phyloP scores from a whole-genome alignment of 495 filamentous ascomycete species.

The Annulohypoxylon bovei region DNA sequence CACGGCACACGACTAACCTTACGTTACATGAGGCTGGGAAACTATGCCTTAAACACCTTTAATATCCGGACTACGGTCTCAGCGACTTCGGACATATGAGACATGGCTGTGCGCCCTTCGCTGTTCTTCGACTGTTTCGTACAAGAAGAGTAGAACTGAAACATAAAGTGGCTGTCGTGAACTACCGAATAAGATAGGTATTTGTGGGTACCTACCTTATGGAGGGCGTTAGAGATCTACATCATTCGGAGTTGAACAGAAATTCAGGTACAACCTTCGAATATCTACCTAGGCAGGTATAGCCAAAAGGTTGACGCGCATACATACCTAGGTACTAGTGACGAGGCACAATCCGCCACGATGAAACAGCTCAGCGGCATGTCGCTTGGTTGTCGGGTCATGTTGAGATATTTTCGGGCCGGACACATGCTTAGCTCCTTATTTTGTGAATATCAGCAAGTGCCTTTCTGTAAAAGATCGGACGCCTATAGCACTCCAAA shows the following conservation, averaged over 20 bases:
- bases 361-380: conserved; percentile 3
- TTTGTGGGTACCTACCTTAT: background rate
- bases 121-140: background rate
- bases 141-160: background rate
- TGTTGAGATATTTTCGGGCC: background rate
- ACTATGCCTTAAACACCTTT: background rate
- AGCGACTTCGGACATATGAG: background rate
- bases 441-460: background rate
- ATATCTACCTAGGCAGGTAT: background rate
- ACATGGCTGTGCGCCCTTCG: background rate
- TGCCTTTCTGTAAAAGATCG: background rate
- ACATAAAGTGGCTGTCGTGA: no score
- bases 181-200: no score
- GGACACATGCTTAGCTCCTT: background rate
- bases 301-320: background rate
- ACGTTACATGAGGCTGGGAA: conserved; percentile 1
- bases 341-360: background rate
- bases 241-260: background rate
- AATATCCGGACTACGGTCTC: background rate
- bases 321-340: no score
- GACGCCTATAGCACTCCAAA: background rate
- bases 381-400: background rate
- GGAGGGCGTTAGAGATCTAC: background rate
- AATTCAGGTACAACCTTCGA: background rate
- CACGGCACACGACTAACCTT: background rate